A percentile compares a stretch with the other conserved stretches of the same genome.
Conservation (phyloP, 306 rosid species). For the Quercus wislizeni region DNA sequence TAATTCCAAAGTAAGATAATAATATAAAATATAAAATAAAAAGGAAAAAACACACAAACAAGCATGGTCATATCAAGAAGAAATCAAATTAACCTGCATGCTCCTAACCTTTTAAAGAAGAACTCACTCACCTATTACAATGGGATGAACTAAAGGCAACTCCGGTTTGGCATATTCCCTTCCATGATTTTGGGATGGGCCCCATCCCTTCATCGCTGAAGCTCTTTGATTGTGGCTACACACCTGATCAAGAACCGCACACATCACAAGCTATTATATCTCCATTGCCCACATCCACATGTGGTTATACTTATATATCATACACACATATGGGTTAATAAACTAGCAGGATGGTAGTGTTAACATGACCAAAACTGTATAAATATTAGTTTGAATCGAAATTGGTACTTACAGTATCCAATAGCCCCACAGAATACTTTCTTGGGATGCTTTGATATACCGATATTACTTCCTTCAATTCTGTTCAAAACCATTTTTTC, state of each 20-base stretch:
- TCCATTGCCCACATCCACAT: neutral
- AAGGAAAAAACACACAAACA: too few species aligned
- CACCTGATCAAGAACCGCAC: constrained; percentile 40
- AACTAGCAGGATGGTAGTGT: neutral
- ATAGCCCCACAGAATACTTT: constrained; percentile 52
- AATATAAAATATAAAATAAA: too few species aligned
- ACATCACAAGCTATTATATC: neutral
- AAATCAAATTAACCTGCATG: too few species aligned
- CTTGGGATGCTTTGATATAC: constrained; percentile 32
- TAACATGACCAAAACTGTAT: neutral
- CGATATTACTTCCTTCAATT: constrained; percentile 47
- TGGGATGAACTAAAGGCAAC: constrained; percentile 53
- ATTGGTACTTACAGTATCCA: constrained; percentile 45
- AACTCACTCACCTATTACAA: constrained; percentile 47
- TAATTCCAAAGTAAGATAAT: too few species aligned
- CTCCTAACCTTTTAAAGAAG: neutral
- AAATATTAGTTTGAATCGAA: neutral
- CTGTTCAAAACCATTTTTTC: constrained; percentile 28
- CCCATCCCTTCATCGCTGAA: constrained; percentile 73
- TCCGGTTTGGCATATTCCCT: constrained; percentile 70
- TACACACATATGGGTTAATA: neutral
- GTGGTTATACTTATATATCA: too few species aligned
- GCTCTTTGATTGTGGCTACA: constrained; percentile 84
- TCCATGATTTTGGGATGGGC: constrained; percentile 76
- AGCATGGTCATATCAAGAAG: too few species aligned